phyloP scores from a whole-genome alignment of 306 rosid species.

The Sindora glabra region DNA sequence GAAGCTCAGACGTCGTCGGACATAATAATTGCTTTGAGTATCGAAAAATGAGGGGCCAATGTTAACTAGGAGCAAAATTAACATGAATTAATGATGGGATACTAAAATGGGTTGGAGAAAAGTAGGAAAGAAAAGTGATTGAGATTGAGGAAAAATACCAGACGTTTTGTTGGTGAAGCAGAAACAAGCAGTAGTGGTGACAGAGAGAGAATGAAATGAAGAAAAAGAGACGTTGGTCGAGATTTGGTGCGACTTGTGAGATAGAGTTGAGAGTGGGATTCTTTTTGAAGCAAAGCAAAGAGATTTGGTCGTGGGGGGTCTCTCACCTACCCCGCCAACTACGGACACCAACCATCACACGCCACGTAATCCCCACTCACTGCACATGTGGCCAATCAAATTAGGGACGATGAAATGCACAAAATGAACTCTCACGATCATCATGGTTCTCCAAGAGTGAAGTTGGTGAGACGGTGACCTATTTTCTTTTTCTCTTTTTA shows the following conservation, averaged over 20 bases:
- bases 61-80: too few species aligned
- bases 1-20: too few species aligned
- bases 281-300: neutral
- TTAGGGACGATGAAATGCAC: too few species aligned
- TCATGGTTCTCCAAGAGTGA: neutral
- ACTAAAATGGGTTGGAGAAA: too few species aligned
- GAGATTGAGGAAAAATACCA: neutral
- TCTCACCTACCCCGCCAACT: constrained; percentile 22
- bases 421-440: too few species aligned
- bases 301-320: neutral
- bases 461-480: constrained; percentile 9
- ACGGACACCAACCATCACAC: neutral
- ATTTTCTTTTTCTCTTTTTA: too few species aligned
- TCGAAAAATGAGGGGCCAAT: too few species aligned
- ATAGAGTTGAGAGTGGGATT: neutral
- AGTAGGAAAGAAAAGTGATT: neutral
- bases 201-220: neutral
- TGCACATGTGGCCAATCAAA: too few species aligned
- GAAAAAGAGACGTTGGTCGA: neutral
- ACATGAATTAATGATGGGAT: too few species aligned
- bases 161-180: too few species aligned
- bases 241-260: constrained; percentile 14
- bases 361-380: neutral
- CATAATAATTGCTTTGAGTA: too few species aligned
- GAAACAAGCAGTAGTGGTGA: neutral